Percentiles rank a stretch among this genome's conserved stretches.
Evolutionary conservation across 2,329 filamentous ascomycete genomes (phyloP).

Genomic region (Penicillium sp.): DNA sequence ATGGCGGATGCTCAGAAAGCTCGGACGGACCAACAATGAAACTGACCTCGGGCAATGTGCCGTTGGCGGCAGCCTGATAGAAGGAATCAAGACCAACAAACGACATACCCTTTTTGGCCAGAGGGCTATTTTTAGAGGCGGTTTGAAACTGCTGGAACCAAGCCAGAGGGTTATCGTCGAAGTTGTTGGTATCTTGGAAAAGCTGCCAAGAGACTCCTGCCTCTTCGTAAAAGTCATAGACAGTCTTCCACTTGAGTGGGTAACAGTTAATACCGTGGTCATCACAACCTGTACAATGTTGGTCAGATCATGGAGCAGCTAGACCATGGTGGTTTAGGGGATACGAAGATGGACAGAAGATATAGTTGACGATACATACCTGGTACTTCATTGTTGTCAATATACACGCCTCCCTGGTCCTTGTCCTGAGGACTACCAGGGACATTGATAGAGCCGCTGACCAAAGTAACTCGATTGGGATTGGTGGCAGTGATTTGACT

Average conservation of each 20-base stretch:
- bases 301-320: background rate
- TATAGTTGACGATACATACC: slow-evolving; percentile 21
- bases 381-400: slow-evolving; percentile 46
- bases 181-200: slow-evolving; percentile 45
- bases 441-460: slow-evolving; percentile 46
- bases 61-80: slow-evolving; percentile 43
- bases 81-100: slow-evolving; percentile 44
- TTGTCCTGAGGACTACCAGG: slow-evolving; percentile 40
- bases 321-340: too few relatives aligned
- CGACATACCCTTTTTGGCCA: slow-evolving; percentile 42
- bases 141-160: slow-evolving; percentile 48
- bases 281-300: slow-evolving; percentile 34
- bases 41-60: slow-evolving; percentile 45
- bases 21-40: slow-evolving; percentile 46
- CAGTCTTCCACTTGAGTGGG: slow-evolving; percentile 48
- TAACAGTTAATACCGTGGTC: slow-evolving; percentile 43
- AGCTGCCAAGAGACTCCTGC: slow-evolving; percentile 46
- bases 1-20: slow-evolving; percentile 48
- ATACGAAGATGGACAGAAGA: background rate
- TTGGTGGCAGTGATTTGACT: slow-evolving; percentile 46
- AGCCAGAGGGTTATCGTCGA: slow-evolving; percentile 48
- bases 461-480: slow-evolving; percentile 46
- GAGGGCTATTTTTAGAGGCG: slow-evolving; percentile 33
- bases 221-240: slow-evolving; percentile 43
- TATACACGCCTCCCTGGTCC: slow-evolving; percentile 41